phyloP scores from a whole-genome alignment of 805 yeast genomes.

The Wickerhamomyces chaumierensis region DNA sequence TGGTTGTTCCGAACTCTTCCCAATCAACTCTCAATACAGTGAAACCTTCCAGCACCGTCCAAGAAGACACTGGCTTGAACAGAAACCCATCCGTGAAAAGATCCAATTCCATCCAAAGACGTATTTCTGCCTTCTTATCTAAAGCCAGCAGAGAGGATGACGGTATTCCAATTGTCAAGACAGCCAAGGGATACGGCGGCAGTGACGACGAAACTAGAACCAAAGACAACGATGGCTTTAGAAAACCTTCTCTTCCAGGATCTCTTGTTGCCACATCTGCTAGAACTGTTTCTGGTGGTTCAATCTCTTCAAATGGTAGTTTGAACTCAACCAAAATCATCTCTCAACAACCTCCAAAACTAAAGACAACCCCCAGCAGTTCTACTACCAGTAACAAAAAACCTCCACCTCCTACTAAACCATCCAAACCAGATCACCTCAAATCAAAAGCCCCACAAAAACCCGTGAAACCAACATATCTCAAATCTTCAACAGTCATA shows the following conservation, averaged over 20 bases:
- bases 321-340: conserved; percentile 13
- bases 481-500: conserved; percentile 27
- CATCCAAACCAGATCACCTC: conserved; percentile 1
- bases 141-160: conserved; percentile 19
- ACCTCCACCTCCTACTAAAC: conserved; percentile 8
- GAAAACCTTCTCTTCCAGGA: conserved; percentile 14
- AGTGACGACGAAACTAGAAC: conserved; percentile 35
- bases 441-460: conserved; percentile 36
- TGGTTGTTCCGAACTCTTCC: not conserved
- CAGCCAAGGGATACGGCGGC: conserved; percentile 78
- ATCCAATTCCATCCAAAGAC: conserved; percentile 18
- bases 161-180: conserved; percentile 37
- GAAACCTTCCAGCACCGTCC: no score
- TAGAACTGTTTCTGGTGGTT: conserved; percentile 6
- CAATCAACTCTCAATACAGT: no score
- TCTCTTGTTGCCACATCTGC: no score
- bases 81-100: conserved; percentile 6
- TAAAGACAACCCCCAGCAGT: no score
- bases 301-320: conserved; percentile 17
- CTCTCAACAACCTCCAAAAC: conserved; percentile 1
- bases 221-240: conserved; percentile 18
- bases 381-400: not conserved
- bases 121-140: conserved; percentile 16
- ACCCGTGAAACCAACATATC: conserved; percentile 51
- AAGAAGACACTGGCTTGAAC: no score